Evolutionary conservation across 441 rosid species (phyloP), one percentile per base, ranked within the genome.

Genomic region (Erodium moschatum): DNA sequence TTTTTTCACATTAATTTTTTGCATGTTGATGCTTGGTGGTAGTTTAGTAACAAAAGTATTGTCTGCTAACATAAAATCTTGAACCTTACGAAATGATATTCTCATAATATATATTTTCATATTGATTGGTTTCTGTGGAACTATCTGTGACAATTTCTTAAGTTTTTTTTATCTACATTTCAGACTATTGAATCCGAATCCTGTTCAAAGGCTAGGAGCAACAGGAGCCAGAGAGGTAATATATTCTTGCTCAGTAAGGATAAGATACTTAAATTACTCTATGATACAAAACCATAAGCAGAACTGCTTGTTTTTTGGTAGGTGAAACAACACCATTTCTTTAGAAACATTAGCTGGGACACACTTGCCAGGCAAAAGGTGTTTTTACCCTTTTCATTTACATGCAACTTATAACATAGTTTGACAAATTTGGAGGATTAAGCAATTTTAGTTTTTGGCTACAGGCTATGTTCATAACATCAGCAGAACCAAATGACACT

Each of bases 321-420:
- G 98, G 97, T 92, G 79, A 92, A 92, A 84, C 76, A 76, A 48
- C 98, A 95, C 80, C 70, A 84, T 68, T 92, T 95, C 77, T 92
- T 95, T 74, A 84, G 81, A 84, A 82, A 92, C 81, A 85, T 92
- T 50, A 92, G 82, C 80, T 95, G 98, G 98, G 97, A 86, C 77
- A 92, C 99, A 2, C 90, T 95, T 52, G 90, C 97, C 16, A 80
- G 96, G 77, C 99, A 95, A 79, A 95, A 95, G 97, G 98, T 92
- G 58, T 76, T 48, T 54, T 61, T 44, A 33, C 29, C 61, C 5
- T 29, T 42, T 33, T 1, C 6, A 13, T 27, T 24, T 72, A 35
- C 52, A 12, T 13, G 24, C 20, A 18, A 31, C 9, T 70, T 64
- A 13, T 6, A 21, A 18, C 33, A 65, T 63, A 12, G 6, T 18